phyloP scores from a whole-genome alignment of 2,329 filamentous ascomycete species.

The Bipolaris oryzae region DNA sequence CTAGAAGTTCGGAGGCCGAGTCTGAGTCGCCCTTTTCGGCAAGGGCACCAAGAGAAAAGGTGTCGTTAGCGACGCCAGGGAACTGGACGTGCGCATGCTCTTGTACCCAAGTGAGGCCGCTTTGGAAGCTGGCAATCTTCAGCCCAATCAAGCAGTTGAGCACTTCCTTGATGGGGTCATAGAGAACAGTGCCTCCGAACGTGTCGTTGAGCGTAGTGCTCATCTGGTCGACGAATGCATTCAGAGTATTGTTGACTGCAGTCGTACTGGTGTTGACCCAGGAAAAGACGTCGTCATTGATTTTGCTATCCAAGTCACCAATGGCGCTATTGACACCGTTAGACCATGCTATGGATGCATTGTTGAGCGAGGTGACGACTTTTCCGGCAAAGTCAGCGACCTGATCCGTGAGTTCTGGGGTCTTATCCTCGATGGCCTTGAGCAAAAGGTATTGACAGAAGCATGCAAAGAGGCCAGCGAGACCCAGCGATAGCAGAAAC shows the following conservation, averaged over 20 bases:
- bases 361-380: constrained; percentile 73
- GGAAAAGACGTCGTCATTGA: constrained; percentile 84
- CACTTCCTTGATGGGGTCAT: constrained; percentile 77
- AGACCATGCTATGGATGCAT: constrained; percentile 78
- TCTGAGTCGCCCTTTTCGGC: constrained; percentile 57
- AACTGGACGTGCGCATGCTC: constrained; percentile 84
- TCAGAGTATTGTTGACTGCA: constrained; percentile 85
- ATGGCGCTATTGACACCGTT: constrained; percentile 76
- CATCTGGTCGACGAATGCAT: constrained; percentile 79
- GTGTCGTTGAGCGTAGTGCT: constrained; percentile 72
- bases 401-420: constrained; percentile 74
- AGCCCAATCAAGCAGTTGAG: constrained; percentile 86
- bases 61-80: constrained; percentile 77
- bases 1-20: constrained; percentile 73
- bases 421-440: constrained; percentile 71
- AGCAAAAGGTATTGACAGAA: constrained; percentile 84
- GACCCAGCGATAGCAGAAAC: constrained; percentile 81
- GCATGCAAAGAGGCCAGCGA: constrained; percentile 82
- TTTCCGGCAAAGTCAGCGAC: constrained; percentile 80
- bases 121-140: constrained; percentile 83
- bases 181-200: constrained; percentile 82
- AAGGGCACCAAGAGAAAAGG: constrained; percentile 80
- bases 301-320: constrained; percentile 65
- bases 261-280: constrained; percentile 85
- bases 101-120: constrained; percentile 90